Evolutionary conservation across 495 filamentous ascomycete genomes (phyloP).

Genomic region (Tuber magnatum): DNA sequence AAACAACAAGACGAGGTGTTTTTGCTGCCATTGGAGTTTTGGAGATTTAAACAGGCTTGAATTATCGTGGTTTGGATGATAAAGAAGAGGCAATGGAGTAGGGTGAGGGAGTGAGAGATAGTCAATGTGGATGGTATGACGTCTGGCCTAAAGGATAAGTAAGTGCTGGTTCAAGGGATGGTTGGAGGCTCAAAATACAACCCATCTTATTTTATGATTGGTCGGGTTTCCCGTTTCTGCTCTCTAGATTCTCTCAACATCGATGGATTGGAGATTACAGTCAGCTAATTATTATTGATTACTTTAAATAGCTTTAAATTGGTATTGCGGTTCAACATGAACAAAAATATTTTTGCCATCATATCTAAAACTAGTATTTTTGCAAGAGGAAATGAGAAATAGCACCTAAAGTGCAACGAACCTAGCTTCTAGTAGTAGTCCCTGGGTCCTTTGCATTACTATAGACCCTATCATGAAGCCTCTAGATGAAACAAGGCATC

Average conservation of each 20-base stretch:
- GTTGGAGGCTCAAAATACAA: constrained; percentile 3
- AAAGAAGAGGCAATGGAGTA: neutral
- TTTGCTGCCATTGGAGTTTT: constrained; percentile 21
- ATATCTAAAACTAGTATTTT: neutral
- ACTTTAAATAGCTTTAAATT: neutral
- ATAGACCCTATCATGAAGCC: neutral
- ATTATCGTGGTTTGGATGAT: neutral
- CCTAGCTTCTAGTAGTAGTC: neutral
- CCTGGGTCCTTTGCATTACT: neutral
- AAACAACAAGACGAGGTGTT: constrained; percentile 60
- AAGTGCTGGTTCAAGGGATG: neutral
- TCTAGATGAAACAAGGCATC: neutral
- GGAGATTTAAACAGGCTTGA: neutral
- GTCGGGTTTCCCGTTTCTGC: neutral
- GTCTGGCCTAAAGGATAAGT: neutral
- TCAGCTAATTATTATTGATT: neutral
- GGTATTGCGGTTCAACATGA: neutral
- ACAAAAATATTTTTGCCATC: neutral
- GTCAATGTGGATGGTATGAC: neutral
- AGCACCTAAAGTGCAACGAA: neutral
- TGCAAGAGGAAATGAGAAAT: neutral
- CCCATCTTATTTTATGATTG: neutral
- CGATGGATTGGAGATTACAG: neutral
- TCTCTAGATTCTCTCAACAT: neutral
- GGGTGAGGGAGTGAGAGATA: neutral